Evolutionary conservation across 768 basidiomycete species (phyloP).

Genomic region (Pulveroboletus frians): DNA sequence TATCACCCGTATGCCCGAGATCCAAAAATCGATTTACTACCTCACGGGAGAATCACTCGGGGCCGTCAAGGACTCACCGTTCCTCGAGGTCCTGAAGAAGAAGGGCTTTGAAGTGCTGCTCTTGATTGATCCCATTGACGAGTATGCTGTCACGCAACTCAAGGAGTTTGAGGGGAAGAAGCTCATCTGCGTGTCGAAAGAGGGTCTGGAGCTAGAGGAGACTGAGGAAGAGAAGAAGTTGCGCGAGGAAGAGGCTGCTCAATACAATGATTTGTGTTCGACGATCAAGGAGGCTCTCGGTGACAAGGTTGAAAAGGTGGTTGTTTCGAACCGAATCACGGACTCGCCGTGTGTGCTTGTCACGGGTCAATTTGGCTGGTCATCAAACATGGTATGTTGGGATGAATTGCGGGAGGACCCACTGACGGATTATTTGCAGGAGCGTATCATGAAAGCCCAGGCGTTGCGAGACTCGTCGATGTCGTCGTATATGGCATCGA

Average conservation of each 20-base stretch:
- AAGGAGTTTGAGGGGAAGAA: constrained; percentile 99
- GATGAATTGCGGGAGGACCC: neutral
- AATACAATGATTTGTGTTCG: constrained; percentile 84
- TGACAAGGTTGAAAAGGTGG: constrained; percentile 99
- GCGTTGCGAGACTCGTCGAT: constrained; percentile 93
- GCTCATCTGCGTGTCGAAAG: constrained; percentile 96
- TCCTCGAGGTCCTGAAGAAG: constrained; percentile 99
- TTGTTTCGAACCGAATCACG: constrained; percentile 94
- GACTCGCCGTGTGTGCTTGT: constrained; percentile 97
- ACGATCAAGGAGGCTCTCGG: constrained; percentile 98
- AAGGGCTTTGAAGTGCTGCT: constrained; percentile 98
- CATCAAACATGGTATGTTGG: constrained; percentile 84
- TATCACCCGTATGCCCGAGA: constrained; percentile 98
- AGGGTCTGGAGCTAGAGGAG: constrained; percentile 98
- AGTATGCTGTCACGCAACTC: constrained; percentile 97
- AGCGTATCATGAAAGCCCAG: constrained; percentile 99
- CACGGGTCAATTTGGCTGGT: constrained; percentile 99
- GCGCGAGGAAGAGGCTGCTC: constrained; percentile 80
- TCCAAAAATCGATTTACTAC: constrained; percentile 99
- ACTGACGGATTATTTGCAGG: constrained; percentile 36
- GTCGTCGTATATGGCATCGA: constrained; percentile 98
- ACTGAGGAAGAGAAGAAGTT: constrained; percentile 94
- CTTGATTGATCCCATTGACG: constrained; percentile 97
- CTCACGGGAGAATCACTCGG: constrained; percentile 97
- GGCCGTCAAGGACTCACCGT: constrained; percentile 88